Conservation (phyloP, 352 stramenopile genomes). For the Globisporangium viniferum region DNA sequence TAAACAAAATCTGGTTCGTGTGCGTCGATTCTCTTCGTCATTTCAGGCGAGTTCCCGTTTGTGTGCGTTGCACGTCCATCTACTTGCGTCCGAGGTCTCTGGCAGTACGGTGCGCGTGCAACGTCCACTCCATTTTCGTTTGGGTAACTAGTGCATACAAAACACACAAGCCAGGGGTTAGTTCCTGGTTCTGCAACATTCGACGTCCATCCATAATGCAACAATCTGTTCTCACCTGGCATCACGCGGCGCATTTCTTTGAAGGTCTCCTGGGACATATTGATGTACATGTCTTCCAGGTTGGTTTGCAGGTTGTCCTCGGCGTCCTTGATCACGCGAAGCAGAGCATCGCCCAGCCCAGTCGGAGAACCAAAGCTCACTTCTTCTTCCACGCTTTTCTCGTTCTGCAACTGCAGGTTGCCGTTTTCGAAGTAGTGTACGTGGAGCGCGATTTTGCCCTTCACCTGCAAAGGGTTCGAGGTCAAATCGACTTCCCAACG, state of each 20-base stretch:
- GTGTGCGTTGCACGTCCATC: not conserved
- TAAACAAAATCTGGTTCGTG: conserved; percentile 7
- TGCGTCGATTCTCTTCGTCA: conserved; percentile 4
- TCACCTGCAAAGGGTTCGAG: conserved; percentile 38
- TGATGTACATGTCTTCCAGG: conserved; percentile 93
- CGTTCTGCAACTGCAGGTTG: conserved; percentile 91
- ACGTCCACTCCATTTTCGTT: conserved; percentile 88
- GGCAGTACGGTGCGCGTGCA: conserved; percentile 80
- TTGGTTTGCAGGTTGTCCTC: conserved; percentile 87
- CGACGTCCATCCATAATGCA: not conserved
- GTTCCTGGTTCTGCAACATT: not conserved
- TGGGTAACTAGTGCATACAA: conserved; percentile 52
- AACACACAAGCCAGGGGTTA: conserved; percentile 1
- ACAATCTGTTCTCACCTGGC: conserved; percentile 47
- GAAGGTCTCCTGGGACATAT: conserved; percentile 94
- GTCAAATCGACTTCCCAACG: conserved; percentile 71
- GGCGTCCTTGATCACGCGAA: conserved; percentile 71
- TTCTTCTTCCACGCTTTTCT: conserved; percentile 65
- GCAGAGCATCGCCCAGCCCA: conserved; percentile 59
- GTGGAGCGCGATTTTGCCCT: conserved; percentile 76
- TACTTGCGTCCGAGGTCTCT: conserved; percentile 72
- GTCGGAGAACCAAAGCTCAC: conserved; percentile 37
- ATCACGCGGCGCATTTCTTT: conserved; percentile 95
- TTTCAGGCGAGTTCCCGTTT: not conserved
- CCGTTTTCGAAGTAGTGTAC: conserved; percentile 97